A percentile compares a stretch with the other conserved stretches of the same genome.
Evolutionary conservation across 2,329 filamentous ascomycete genomes (phyloP).

Genomic region (Phaeosphaeriaceae sp.): DNA sequence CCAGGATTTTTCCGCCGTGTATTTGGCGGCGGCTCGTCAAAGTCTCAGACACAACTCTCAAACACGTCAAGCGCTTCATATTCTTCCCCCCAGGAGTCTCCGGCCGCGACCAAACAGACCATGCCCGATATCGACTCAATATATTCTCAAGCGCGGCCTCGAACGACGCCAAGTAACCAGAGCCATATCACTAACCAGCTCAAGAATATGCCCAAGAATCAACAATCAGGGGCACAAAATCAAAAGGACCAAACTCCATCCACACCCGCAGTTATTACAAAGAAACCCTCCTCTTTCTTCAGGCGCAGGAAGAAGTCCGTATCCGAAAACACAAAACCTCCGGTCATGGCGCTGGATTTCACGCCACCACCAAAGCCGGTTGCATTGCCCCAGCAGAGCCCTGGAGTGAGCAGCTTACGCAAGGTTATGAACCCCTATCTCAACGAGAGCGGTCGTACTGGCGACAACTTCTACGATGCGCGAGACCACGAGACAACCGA

Average conservation of each 20-base stretch:
- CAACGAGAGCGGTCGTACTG: conserved; percentile 35
- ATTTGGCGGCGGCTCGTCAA: conserved; percentile 73
- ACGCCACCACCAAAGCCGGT: conserved; percentile 37
- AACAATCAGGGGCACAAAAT: conserved; percentile 32
- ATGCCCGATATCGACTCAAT: conserved; percentile 37
- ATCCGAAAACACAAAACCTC: conserved; percentile 69
- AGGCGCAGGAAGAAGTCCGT: conserved; percentile 90
- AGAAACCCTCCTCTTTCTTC: conserved; percentile 95
- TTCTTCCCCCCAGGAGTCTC: conserved; percentile 18
- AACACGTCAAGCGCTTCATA: conserved; percentile 22
- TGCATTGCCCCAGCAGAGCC: conserved; percentile 48
- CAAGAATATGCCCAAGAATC: conserved; percentile 49
- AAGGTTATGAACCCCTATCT: conserved; percentile 89
- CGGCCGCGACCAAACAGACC: conserved; percentile 24
- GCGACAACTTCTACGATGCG: conserved; percentile 34
- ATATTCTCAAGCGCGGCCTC: conserved; percentile 42
- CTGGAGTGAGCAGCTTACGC: conserved; percentile 77
- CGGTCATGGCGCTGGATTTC: conserved; percentile 59
- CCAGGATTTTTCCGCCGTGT: conserved; percentile 93
- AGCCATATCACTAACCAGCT: conserved; percentile 57
- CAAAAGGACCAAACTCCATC: conserved; percentile 31
- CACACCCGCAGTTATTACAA: conserved; percentile 64
- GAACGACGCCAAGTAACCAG: conserved; percentile 49
- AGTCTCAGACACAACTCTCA: conserved; percentile 50
- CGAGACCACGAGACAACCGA: conserved; percentile 34